phyloP scores from a whole-genome alignment of 169 alveolate genomes.

The Perkinsus marinus region DNA sequence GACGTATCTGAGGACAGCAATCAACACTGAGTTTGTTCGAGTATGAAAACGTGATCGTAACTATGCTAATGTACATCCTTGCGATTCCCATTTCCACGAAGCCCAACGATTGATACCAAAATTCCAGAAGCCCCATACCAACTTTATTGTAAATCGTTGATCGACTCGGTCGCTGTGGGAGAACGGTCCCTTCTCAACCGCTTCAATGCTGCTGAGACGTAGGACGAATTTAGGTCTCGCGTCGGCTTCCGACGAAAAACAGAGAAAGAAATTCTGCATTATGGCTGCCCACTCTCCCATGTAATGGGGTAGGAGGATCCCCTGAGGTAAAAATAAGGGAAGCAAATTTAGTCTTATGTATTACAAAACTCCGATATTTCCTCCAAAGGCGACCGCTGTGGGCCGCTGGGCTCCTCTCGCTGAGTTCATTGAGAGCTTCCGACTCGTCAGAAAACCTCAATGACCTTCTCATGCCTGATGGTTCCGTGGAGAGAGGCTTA shows the following conservation, averaged over 20 bases:
- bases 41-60: no score
- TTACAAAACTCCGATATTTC: not conserved
- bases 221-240: not conserved
- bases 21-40: not conserved
- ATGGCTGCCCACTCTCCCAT: not conserved
- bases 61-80: no score
- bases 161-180: not conserved
- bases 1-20: not conserved
- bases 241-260: not conserved
- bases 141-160: not conserved
- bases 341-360: no score
- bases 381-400: not conserved
- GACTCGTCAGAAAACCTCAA: no score
- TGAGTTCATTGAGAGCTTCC: not conserved
- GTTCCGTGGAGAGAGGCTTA: no score
- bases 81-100: no score
- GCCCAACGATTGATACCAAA: no score
- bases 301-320: not conserved
- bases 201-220: not conserved
- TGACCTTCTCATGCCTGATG: no score
- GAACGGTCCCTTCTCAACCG: not conserved
- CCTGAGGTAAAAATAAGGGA: not conserved
- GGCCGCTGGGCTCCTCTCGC: not conserved
- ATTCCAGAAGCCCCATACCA: not conserved
- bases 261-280: not conserved